Evolutionary conservation across 1,284 basidiomycete species (phyloP).

Genomic region (Neolentinus lepideus): DNA sequence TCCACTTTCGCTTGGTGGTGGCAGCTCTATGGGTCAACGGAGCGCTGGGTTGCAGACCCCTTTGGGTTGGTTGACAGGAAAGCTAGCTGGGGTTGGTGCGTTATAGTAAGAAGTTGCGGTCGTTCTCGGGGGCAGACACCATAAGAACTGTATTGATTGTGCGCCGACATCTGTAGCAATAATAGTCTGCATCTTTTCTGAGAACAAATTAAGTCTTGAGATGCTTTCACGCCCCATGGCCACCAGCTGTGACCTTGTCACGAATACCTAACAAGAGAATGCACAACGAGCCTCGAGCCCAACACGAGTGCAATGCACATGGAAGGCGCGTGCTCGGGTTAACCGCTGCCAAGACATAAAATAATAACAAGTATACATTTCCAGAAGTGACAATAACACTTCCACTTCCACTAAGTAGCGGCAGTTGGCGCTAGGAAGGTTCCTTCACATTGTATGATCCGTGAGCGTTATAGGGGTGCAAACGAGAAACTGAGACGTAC

Average conservation of each 20-base stretch:
- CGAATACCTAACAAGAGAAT: no score
- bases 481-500: slow-evolving; percentile 26
- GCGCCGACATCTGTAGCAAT: neutral
- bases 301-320: neutral
- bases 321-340: neutral
- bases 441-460: slow-evolving; percentile 7
- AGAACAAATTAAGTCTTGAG: no score
- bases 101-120: slow-evolving; percentile 23
- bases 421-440: slow-evolving; percentile 8
- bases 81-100: slow-evolving; percentile 53
- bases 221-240: no score
- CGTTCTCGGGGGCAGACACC: neutral
- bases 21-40: slow-evolving; percentile 49
- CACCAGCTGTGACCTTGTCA: neutral
- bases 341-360: neutral
- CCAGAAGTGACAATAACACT: neutral
- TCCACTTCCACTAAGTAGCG: slow-evolving; percentile 3
- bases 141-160: neutral
- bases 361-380: neutral
- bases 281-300: neutral
- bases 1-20: slow-evolving; percentile 63
- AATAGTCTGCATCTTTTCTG: neutral
- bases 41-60: slow-evolving; percentile 60
- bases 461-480: neutral
- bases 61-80: slow-evolving; percentile 74